phyloP scores from a whole-genome alignment of 768 basidiomycete species.

The Thelephora aurantiotincta region DNA sequence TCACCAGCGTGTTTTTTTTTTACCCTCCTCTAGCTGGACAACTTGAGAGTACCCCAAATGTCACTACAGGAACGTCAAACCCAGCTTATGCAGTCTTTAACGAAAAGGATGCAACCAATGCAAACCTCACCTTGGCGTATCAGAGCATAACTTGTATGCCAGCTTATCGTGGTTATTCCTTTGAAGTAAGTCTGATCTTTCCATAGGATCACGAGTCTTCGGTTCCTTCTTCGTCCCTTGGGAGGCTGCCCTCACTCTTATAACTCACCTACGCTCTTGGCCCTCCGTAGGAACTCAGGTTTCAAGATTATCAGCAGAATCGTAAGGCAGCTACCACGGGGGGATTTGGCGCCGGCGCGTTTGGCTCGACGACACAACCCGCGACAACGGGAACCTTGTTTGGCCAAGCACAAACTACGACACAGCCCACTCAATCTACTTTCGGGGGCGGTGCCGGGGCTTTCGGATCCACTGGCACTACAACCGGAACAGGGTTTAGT shows the following conservation, averaged over 20 bases:
- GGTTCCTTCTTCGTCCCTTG: not conserved
- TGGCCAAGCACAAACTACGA: conserved; percentile 15
- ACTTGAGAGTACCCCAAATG: conserved; percentile 30
- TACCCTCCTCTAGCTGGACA: conserved; percentile 17
- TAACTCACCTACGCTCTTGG: too few species aligned
- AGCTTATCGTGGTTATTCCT: conserved; percentile 60
- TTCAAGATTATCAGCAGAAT: conserved; percentile 33
- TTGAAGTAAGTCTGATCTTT: conserved; percentile 22
- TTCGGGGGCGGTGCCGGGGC: conserved; percentile 10
- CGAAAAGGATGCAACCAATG: conserved; percentile 51
- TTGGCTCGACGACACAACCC: conserved; percentile 16
- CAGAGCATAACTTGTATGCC: conserved; percentile 77
- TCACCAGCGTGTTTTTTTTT: not conserved
- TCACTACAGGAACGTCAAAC: conserved; percentile 57
- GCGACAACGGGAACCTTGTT: conserved; percentile 13
- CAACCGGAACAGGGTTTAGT: conserved; percentile 16
- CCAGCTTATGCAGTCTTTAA: conserved; percentile 41
- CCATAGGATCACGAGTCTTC: not conserved
- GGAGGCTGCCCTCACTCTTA: not conserved
- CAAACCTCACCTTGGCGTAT: conserved; percentile 44
- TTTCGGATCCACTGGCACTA: conserved; percentile 7
- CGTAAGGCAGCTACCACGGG: conserved; percentile 24
- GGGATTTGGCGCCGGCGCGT: conserved; percentile 20
- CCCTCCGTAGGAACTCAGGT: conserved; percentile 25
- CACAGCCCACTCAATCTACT: conserved; percentile 16